Evolutionary conservation across 2,329 filamentous ascomycete genomes (phyloP).

Genomic region (Fusarium compactum): DNA sequence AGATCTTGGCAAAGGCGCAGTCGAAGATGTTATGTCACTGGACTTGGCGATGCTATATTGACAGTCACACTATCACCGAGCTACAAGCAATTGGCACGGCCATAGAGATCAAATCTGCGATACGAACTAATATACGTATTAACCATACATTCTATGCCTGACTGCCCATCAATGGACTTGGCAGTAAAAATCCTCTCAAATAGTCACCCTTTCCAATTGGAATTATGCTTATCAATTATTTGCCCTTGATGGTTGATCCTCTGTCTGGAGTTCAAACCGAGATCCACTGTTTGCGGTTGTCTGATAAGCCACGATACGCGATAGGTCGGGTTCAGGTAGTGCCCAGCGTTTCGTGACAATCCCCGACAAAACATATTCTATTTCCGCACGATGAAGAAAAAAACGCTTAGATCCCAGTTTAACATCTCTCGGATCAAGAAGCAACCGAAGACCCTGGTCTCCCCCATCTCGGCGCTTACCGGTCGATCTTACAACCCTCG

Average conservation of each 20-base stretch:
- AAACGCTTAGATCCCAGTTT: background rate
- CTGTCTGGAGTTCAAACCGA: background rate
- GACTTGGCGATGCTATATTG: background rate
- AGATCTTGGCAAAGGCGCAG: background rate
- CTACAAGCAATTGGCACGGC: too few species aligned
- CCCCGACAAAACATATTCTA: background rate
- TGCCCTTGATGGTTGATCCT: background rate
- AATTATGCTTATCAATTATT: too few species aligned
- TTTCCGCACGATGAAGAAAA: background rate
- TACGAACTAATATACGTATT: too few species aligned
- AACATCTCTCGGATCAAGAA: background rate
- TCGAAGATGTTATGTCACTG: background rate
- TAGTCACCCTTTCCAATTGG: too few species aligned
- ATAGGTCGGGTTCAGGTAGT: background rate
- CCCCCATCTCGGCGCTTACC: background rate
- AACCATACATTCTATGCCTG: too few species aligned
- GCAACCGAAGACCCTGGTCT: background rate
- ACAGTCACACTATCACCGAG: background rate
- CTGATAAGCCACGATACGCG: background rate
- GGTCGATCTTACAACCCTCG: background rate
- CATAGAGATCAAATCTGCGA: too few species aligned
- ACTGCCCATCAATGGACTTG: too few species aligned
- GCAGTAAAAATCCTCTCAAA: too few species aligned
- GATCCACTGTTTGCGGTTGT: background rate
- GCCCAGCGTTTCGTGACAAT: background rate